phyloP scores from a whole-genome alignment of 352 stramenopile species.

The Globisporangium radiosum region DNA sequence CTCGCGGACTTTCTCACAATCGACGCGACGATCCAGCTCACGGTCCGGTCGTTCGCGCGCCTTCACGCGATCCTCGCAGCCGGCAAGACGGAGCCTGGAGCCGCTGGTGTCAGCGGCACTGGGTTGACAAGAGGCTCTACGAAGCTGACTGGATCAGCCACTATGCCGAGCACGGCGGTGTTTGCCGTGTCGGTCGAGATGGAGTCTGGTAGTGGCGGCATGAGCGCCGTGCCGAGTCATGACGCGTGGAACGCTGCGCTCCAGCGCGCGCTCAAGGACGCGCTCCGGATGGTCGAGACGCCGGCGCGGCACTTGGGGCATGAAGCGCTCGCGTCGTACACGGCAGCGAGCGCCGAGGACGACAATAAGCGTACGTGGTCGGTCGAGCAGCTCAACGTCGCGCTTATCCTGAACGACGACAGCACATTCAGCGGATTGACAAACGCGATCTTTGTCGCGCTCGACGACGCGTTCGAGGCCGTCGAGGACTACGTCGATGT shows the following conservation, averaged over 20 bases:
- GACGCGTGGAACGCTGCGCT: conserved; percentile 68
- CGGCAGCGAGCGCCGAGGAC: conserved; percentile 73
- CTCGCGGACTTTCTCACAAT: conserved; percentile 91
- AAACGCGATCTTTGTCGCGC: conserved; percentile 78
- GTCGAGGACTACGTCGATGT: conserved; percentile 87
- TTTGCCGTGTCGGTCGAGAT: conserved; percentile 68
- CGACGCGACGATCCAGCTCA: conserved; percentile 84
- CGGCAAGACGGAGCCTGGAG: conserved; percentile 29
- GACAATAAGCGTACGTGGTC: conserved; percentile 80
- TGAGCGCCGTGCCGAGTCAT: conserved; percentile 53
- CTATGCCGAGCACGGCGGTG: conserved; percentile 38
- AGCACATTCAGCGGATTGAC: conserved; percentile 73
- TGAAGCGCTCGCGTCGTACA: conserved; percentile 70
- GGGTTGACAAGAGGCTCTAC: too few species aligned
- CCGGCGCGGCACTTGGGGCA: conserved; percentile 79
- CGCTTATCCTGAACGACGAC: conserved; percentile 80
- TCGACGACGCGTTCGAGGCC: conserved; percentile 75
- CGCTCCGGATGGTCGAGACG: conserved; percentile 83
- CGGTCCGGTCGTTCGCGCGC: conserved; percentile 63
- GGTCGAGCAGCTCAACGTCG: conserved; percentile 71
- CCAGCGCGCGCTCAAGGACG: conserved; percentile 77
- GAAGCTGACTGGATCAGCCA: background rate
- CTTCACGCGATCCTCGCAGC: conserved; percentile 47
- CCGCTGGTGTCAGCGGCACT: background rate
- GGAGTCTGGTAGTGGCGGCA: conserved; percentile 17